These are phyloP conservation scores for Aquanectria penicillioides DNA, from an alignment of 2,329 filamentous ascomycete genomes.

Conservation along the genomic window DNA sequence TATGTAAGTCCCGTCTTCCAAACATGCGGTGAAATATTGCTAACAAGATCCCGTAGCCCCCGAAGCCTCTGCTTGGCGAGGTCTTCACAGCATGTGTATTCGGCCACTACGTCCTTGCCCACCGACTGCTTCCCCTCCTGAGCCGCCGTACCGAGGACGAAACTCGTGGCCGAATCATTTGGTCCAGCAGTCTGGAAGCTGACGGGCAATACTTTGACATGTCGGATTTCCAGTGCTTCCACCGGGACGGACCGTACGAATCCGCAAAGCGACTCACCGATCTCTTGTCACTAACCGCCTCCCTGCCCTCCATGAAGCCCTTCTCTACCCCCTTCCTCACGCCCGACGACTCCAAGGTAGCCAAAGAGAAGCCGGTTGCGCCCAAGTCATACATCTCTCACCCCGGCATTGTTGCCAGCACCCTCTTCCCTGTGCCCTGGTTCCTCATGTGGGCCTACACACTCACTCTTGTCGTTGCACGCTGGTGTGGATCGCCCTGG, in stretches of 20 bases:
- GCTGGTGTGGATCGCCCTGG: constrained; percentile 88
- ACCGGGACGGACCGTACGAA: constrained; percentile 77
- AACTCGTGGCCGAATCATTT: constrained; percentile 76
- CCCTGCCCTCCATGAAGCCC: constrained; percentile 70
- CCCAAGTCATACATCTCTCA: constrained; percentile 83
- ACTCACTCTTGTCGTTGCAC: constrained; percentile 73
- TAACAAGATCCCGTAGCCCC: constrained; percentile 53
- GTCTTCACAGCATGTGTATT: constrained; percentile 95
- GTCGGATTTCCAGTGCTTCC: constrained; percentile 81
- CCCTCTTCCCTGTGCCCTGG: constrained; percentile 78
- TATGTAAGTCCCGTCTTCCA: constrained; percentile 43
- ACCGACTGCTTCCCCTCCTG: constrained; percentile 82
- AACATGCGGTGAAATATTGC: neutral
- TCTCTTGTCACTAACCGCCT: constrained; percentile 77
- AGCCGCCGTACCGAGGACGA: constrained; percentile 54
- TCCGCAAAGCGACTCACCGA: constrained; percentile 89
- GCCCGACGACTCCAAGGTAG: constrained; percentile 33
- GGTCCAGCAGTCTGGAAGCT: constrained; percentile 87
- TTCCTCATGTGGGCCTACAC: constrained; percentile 77
- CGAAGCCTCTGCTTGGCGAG: constrained; percentile 72
- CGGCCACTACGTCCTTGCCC: constrained; percentile 90
- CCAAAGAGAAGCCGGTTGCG: constrained; percentile 36
- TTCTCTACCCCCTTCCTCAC: constrained; percentile 68
- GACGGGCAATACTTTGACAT: constrained; percentile 62
- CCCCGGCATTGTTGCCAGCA: constrained; percentile 86